phyloP scores from a whole-genome alignment of 2,329 filamentous ascomycete species.

The Rutstroemia sp. region DNA sequence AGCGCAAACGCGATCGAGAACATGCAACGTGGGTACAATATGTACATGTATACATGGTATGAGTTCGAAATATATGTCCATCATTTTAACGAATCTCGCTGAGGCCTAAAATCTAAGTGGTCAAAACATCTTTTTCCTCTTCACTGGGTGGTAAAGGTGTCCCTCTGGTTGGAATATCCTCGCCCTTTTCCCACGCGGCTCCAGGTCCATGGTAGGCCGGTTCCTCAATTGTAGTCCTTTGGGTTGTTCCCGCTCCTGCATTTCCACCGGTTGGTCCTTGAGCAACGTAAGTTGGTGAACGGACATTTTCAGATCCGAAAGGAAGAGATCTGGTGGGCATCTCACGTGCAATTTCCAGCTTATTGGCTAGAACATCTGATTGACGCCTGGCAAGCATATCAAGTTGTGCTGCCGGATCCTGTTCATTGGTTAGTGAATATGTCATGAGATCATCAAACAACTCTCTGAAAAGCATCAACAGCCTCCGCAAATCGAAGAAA shows the following conservation, averaged over 20 bases:
- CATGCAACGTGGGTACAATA: background rate
- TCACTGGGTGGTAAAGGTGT: slow-evolving; percentile 28
- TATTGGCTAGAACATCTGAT: slow-evolving; percentile 51
- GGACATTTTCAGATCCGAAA: slow-evolving; percentile 43
- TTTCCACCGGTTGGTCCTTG: slow-evolving; percentile 27
- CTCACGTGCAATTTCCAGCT: slow-evolving; percentile 36
- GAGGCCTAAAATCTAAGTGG: slow-evolving; percentile 38
- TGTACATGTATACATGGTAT: slow-evolving; percentile 2
- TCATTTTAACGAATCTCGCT: background rate
- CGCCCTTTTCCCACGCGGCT: slow-evolving; percentile 44
- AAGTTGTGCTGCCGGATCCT: slow-evolving; percentile 66
- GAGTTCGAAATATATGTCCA: background rate
- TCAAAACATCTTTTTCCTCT: slow-evolving; percentile 28
- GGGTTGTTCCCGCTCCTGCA: slow-evolving; percentile 10
- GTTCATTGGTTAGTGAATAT: slow-evolving; percentile 21
- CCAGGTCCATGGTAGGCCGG: slow-evolving; percentile 45
- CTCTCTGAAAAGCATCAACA: slow-evolving; percentile 3
- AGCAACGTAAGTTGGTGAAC: slow-evolving; percentile 39
- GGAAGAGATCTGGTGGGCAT: slow-evolving; percentile 44
- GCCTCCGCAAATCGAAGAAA: slow-evolving; percentile 1
- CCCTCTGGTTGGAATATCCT: slow-evolving; percentile 34
- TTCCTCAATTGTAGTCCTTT: slow-evolving; percentile 30
- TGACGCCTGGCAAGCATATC: slow-evolving; percentile 63
- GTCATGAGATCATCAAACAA: slow-evolving; percentile 1
- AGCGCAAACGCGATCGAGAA: background rate